Evolutionary conservation across 495 filamentous ascomycete species (phyloP).

Genomic region (Neurospora cerealis): DNA sequence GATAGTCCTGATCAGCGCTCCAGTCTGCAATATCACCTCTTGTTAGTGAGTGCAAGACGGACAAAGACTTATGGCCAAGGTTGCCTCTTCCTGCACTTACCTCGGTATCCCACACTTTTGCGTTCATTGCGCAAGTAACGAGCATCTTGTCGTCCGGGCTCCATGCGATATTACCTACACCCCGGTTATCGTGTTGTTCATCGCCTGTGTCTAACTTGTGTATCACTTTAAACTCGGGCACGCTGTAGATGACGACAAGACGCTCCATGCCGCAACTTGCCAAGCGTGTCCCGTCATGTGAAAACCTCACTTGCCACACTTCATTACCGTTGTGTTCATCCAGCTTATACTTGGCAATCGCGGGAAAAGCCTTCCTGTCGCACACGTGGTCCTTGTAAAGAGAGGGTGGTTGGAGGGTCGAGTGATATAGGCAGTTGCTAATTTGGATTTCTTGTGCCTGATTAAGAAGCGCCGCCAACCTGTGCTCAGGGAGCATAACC

Average conservation of each 20-base stretch:
- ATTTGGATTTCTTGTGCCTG: conserved; percentile 78
- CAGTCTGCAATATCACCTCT: conserved; percentile 44
- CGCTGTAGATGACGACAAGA: conserved; percentile 74
- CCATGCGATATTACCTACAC: conserved; percentile 72
- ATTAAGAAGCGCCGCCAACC: conserved; percentile 73
- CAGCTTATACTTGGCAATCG: conserved; percentile 55
- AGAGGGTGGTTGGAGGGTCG: conserved; percentile 65
- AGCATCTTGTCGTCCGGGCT: conserved; percentile 82
- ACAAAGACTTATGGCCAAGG: background rate
- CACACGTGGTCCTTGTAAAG: conserved; percentile 86
- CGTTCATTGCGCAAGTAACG: conserved; percentile 72
- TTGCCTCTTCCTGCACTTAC: conserved; percentile 36
- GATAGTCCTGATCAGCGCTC: conserved; percentile 51
- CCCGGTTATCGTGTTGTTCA: conserved; percentile 48
- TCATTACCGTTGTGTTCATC: conserved; percentile 62
- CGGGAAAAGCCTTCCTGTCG: conserved; percentile 68
- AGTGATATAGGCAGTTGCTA: conserved; percentile 78
- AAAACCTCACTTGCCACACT: conserved; percentile 86
- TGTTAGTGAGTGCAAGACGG: background rate
- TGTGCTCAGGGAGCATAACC: conserved; percentile 96
- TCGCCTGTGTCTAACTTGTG: conserved; percentile 56
- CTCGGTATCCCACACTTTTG: conserved; percentile 67
- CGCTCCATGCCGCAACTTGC: conserved; percentile 72
- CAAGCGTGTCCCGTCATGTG: conserved; percentile 74
- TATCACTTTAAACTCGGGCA: conserved; percentile 53